phyloP scores from a whole-genome alignment of 225 moss, liverwort and hornwort genomes.

The Polytrichum commune region DNA sequence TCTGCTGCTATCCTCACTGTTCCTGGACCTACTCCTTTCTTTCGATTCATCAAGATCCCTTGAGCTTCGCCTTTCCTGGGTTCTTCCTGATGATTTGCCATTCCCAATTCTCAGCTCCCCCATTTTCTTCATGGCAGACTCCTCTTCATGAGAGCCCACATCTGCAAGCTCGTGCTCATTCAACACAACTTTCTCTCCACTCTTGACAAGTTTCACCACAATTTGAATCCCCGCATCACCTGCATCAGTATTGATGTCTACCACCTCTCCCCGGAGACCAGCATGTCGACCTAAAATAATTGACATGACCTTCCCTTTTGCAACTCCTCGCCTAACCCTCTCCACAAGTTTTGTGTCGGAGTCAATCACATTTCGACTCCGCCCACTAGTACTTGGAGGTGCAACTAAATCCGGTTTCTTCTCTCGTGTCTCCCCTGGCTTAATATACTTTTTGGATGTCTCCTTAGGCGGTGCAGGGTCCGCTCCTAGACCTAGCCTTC shows the following conservation, averaged over 20 bases:
- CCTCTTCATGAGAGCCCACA: slow-evolving; percentile 53
- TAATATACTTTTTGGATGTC: slow-evolving; percentile 52
- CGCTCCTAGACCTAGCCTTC: slow-evolving; percentile 71
- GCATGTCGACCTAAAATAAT: slow-evolving; percentile 51
- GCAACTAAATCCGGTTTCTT: slow-evolving; percentile 45
- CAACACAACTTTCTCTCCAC: slow-evolving; percentile 47
- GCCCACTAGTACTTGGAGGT: slow-evolving; percentile 24
- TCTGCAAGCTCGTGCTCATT: slow-evolving; percentile 38
- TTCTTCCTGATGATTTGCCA: slow-evolving; percentile 23
- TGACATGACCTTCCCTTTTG: slow-evolving; percentile 52
- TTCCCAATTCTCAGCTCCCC: slow-evolving; percentile 44
- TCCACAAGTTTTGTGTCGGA: slow-evolving; percentile 46
- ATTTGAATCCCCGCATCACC: slow-evolving; percentile 27
- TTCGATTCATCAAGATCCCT: neutral
- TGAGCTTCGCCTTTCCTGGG: slow-evolving; percentile 12
- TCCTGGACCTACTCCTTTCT: neutral
- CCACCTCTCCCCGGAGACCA: slow-evolving; percentile 40
- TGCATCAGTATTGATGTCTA: slow-evolving; percentile 15
- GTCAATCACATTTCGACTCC: slow-evolving; percentile 28
- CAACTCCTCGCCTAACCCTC: slow-evolving; percentile 39
- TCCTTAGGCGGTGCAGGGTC: slow-evolving; percentile 56
- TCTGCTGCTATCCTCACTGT: slow-evolving; percentile 10
- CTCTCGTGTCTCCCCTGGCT: slow-evolving; percentile 64
- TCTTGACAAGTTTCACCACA: slow-evolving; percentile 38
- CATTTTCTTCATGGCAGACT: slow-evolving; percentile 55